Percentiles rank a stretch among this genome's conserved stretches.
Conservation (phyloP, 805 yeast species). For the Nakazawaea ernobii region DNA sequence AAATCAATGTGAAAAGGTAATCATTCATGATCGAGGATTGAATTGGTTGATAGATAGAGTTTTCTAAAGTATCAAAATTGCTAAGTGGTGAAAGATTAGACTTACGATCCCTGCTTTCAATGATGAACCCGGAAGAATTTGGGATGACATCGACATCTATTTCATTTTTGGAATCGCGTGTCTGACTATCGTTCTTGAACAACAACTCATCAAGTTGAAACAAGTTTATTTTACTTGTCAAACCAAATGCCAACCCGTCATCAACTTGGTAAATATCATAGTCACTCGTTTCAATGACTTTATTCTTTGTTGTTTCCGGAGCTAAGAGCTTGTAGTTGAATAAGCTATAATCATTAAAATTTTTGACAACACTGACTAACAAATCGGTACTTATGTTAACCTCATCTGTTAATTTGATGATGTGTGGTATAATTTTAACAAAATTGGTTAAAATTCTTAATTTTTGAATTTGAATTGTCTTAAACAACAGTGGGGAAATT, state of each 20-base stretch:
- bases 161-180: slow-evolving; percentile 11
- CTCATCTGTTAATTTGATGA: slow-evolving; percentile 19
- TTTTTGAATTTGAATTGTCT: slow-evolving; percentile 22
- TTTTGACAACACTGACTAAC: slow-evolving; percentile 26
- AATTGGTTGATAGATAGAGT: slow-evolving; percentile 29
- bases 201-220: slow-evolving; percentile 26
- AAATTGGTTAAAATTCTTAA: slow-evolving; percentile 25
- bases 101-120: slow-evolving; percentile 25
- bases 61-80: slow-evolving; percentile 30
- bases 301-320: neutral
- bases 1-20: slow-evolving; percentile 23
- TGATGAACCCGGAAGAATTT: slow-evolving; percentile 19
- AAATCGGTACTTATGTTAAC: slow-evolving; percentile 25
- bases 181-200: slow-evolving; percentile 17
- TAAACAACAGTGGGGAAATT: slow-evolving; percentile 17
- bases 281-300: neutral
- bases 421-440: slow-evolving; percentile 26
- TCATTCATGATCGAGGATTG: slow-evolving; percentile 36
- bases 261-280: slow-evolving; percentile 27
- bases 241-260: slow-evolving; percentile 36
- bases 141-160: slow-evolving; percentile 22
- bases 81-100: slow-evolving; percentile 21
- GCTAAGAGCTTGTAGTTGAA: slow-evolving; percentile 13
- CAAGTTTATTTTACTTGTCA: slow-evolving; percentile 34
- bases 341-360: slow-evolving; percentile 21